Base-by-base conservation (phyloP, 2,329 filamentous ascomycete genomes). In the Aspergillus sp. region DNA sequence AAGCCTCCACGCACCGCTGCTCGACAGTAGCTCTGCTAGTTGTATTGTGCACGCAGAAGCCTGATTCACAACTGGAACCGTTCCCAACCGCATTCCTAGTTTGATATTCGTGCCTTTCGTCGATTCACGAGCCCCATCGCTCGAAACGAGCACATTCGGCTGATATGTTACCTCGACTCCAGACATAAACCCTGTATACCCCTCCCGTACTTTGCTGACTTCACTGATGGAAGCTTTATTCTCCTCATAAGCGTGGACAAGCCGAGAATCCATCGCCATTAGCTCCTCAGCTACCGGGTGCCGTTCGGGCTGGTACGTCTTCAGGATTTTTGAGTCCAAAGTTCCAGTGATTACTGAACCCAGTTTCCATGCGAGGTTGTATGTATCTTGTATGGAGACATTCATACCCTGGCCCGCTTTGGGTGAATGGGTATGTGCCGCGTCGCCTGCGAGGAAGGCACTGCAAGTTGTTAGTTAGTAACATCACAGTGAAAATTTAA, bases 281-380 rank as follows among this genome's bases (percentile, higher is more conserved):
- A 91, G 78, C 51, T 88, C 82, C 56, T 87, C 78, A 0, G 89
- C 89, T 2, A 90, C 82, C 4, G 77, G 79, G 4, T 83, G 80
- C 2, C 88, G 76, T 63, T 85, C 83, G 0, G 73, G 70, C 17
- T 80, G 73, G 58, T 84, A 85, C 0, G 82, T 84, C 52, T 75
- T 73, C 1, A 85, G 69, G 7, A 84, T 75, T 0, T 67, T 64
- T 0, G 75, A 74, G 5, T 72, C 61, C 0, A 73, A 68, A 1
- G 71, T 61, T 2, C 77, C 76, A 13, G 75, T 78, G 20, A 81
- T 71, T 0, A 82, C 81, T 3, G 78, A 68, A 0, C 75, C 78
- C 3, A 85, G 68, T 61, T 85, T 85, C 51, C 51, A 53, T 1
- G 30, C 5, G 6, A 53, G 42, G n/a, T 53, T 53, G 51, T 47